These are phyloP conservation scores for Dryas integrifolia DNA, from an alignment of 331 rosid genomes.

Conservation along the genomic window DNA sequence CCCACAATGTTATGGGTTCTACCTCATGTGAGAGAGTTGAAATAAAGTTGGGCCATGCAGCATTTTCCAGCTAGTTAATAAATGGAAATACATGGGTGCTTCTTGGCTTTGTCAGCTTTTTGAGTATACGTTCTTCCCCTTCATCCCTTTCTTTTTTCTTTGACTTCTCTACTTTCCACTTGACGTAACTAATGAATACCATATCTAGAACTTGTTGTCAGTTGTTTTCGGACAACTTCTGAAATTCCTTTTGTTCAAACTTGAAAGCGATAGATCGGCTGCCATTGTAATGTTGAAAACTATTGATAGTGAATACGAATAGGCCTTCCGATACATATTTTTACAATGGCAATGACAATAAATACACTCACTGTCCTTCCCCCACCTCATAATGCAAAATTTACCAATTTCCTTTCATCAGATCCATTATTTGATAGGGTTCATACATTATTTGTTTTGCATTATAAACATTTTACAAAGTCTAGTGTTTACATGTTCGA, in stretches of 20 bases:
- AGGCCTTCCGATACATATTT: not conserved
- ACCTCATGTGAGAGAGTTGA: not conserved
- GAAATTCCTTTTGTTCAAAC: not conserved
- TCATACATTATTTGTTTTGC: not conserved
- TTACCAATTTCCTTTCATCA: not conserved
- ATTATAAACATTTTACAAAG: not conserved
- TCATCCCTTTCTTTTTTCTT: no score
- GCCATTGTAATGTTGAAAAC: not conserved
- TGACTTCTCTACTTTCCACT: not conserved
- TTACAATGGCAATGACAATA: not conserved
- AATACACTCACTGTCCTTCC: not conserved
- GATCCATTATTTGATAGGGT: not conserved
- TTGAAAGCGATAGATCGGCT: not conserved
- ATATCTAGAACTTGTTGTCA: not conserved
- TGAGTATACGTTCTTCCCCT: not conserved
- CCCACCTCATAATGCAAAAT: no score
- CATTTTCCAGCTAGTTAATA: not conserved
- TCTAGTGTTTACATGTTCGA: constrained; percentile 2
- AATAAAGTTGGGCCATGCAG: not conserved
- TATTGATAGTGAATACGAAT: no score
- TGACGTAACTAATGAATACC: not conserved
- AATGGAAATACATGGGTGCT: not conserved
- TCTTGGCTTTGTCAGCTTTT: not conserved
- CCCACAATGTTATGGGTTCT: not conserved
- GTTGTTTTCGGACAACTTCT: not conserved